Evolutionary conservation across 1,284 basidiomycete genomes (phyloP).

Genomic region (Naganishia liquefaciens): DNA sequence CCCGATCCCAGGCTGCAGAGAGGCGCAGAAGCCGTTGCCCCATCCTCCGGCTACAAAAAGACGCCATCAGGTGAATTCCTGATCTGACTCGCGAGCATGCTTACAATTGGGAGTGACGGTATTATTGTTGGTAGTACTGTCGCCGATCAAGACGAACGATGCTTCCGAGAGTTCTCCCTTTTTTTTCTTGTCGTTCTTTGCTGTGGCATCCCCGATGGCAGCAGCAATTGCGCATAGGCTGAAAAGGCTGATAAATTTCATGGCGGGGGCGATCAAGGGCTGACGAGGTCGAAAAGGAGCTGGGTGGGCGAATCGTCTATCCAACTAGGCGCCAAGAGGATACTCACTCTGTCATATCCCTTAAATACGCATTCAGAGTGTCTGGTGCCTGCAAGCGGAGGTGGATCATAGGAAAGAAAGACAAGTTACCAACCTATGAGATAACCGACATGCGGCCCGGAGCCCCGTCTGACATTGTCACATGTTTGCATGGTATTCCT

Average conservation of each 20-base stretch:
- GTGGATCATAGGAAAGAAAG: too few species aligned
- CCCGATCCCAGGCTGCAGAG: conserved; percentile 47
- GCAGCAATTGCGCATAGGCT: not conserved
- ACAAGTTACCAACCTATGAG: too few species aligned
- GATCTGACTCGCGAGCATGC: conserved; percentile 8
- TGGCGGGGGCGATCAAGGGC: not conserved
- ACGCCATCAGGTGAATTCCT: not conserved
- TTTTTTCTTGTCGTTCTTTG: conserved; percentile 30
- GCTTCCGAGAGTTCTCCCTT: conserved; percentile 16
- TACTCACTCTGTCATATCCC: too few species aligned
- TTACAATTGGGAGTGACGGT: conserved; percentile 33
- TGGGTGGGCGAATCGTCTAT: too few species aligned
- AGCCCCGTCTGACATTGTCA: too few species aligned
- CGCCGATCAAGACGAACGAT: conserved; percentile 35
- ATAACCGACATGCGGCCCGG: too few species aligned
- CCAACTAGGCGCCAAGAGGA: too few species aligned
- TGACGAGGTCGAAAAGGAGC: not conserved
- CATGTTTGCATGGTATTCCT: too few species aligned
- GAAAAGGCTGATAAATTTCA: conserved; percentile 19
- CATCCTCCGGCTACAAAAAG: conserved; percentile 36
- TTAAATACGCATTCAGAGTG: too few species aligned
- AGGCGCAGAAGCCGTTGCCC: conserved; percentile 57
- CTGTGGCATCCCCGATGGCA: not conserved
- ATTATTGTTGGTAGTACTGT: conserved; percentile 33
- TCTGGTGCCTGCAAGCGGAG: too few species aligned